Percentiles rank a stretch among this genome's conserved stretches.
Evolutionary conservation across 495 filamentous ascomycete species (phyloP).

Genomic region (Elasticomyces elasticus): DNA sequence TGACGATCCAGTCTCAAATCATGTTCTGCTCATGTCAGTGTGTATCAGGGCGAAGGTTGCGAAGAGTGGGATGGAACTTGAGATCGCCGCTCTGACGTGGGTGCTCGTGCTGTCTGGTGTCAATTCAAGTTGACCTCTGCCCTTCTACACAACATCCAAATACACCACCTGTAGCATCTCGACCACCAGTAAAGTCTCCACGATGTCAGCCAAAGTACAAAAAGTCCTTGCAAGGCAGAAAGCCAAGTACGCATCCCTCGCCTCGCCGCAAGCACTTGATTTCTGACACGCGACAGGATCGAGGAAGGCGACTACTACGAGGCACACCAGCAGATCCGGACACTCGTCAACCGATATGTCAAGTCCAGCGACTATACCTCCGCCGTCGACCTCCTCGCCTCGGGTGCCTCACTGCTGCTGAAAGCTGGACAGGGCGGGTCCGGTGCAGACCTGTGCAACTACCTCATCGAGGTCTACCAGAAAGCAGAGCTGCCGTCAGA

Average conservation of each 20-base stretch:
- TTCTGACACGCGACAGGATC: slow-evolving; percentile 48
- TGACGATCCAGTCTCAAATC: no score
- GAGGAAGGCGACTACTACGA: slow-evolving; percentile 90
- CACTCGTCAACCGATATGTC: slow-evolving; percentile 83
- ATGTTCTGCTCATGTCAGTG: no score
- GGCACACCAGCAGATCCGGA: slow-evolving; percentile 92
- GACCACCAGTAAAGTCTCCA: background rate
- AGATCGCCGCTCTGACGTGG: no score
- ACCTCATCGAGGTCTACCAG: slow-evolving; percentile 79
- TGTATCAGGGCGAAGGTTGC: no score
- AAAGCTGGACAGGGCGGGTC: slow-evolving; percentile 84
- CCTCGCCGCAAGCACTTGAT: background rate
- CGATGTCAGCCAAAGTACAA: slow-evolving; percentile 47
- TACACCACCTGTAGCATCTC: background rate
- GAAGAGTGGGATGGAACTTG: no score
- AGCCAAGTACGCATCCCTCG: slow-evolving; percentile 45
- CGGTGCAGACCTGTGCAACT: slow-evolving; percentile 78
- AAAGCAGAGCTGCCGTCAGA: slow-evolving; percentile 68
- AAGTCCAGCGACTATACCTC: slow-evolving; percentile 73
- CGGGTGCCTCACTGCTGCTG: slow-evolving; percentile 72
- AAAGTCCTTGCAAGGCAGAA: slow-evolving; percentile 63
- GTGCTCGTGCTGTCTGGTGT: no score
- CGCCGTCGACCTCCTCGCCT: slow-evolving; percentile 76
- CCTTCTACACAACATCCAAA: no score
- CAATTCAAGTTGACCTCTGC: no score